These are phyloP conservation scores for Kluyveromyces siamensis DNA, from an alignment of 805 yeast species.

Conservation along the genomic window DNA sequence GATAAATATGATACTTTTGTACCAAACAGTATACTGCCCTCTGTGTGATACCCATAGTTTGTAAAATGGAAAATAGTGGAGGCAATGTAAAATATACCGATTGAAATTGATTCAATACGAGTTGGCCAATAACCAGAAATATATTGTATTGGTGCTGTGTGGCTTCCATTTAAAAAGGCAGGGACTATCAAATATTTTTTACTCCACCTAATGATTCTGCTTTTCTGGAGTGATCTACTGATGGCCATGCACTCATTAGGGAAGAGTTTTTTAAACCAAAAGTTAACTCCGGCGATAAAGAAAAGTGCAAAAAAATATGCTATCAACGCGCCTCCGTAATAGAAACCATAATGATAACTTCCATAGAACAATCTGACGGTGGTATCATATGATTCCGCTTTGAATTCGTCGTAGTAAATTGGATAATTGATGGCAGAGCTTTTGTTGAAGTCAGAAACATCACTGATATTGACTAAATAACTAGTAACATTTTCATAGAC, in stretches of 20 bases:
- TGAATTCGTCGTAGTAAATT: conserved; percentile 2
- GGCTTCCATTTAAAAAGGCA: conserved; percentile 10
- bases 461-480: conserved; percentile 19
- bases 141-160: background rate
- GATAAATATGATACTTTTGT: conserved; percentile 10
- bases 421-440: conserved; percentile 17
- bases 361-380: conserved; percentile 26
- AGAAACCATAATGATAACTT: conserved; percentile 34
- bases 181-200: conserved; percentile 14
- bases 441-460: conserved; percentile 26
- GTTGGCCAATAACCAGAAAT: conserved; percentile 14
- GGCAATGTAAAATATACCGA: conserved; percentile 6
- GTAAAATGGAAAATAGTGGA: conserved; percentile 4
- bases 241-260: conserved; percentile 29
- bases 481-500: conserved; percentile 21
- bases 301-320: conserved; percentile 42
- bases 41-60: conserved; percentile 6
- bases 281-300: conserved; percentile 32
- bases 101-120: conserved; percentile 13
- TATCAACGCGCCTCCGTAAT: conserved; percentile 37
- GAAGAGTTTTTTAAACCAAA: conserved; percentile 33
- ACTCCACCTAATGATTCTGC: conserved; percentile 6
- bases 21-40: conserved; percentile 8
- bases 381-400: conserved; percentile 10
- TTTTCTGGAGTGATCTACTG: conserved; percentile 20